Conservation (phyloP, 225 moss, liverwort and hornwort genomes). For the Physcomitrellopsis africana region DNA sequence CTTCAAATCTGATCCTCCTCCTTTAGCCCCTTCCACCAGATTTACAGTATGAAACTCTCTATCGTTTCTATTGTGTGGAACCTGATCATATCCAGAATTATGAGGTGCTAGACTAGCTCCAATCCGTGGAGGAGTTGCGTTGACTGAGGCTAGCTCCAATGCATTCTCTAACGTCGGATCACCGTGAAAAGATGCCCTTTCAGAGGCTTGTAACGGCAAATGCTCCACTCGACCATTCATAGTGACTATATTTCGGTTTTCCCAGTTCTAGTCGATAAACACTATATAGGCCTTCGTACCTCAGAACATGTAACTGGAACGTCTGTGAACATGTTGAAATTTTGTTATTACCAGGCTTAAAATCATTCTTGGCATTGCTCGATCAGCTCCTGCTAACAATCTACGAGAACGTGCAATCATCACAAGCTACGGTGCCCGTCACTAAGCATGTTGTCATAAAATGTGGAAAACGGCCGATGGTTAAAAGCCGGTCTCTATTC, state of each 20-base stretch:
- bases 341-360: neutral
- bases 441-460: too few relatives aligned
- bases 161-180: constrained; percentile 20
- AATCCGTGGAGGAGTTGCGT: neutral
- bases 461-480: too few relatives aligned
- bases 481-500: too few relatives aligned
- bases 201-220: constrained; percentile 23
- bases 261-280: neutral
- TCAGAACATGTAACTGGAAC: neutral
- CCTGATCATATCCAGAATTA: neutral
- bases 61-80: neutral
- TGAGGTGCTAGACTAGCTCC: constrained; percentile 2
- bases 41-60: constrained; percentile 24
- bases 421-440: too few relatives aligned
- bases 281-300: neutral
- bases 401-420: too few relatives aligned
- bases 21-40: neutral
- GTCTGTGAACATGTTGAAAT: neutral
- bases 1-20: constrained; percentile 7
- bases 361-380: too few relatives aligned
- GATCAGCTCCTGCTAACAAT: neutral
- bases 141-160: constrained; percentile 1
- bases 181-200: constrained; percentile 22
- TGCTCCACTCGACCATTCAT: constrained; percentile 14
- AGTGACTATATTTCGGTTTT: neutral